Evolutionary conservation across 2,329 filamentous ascomycete species (phyloP).

Genomic region (Scortechinia acanthostroma): DNA sequence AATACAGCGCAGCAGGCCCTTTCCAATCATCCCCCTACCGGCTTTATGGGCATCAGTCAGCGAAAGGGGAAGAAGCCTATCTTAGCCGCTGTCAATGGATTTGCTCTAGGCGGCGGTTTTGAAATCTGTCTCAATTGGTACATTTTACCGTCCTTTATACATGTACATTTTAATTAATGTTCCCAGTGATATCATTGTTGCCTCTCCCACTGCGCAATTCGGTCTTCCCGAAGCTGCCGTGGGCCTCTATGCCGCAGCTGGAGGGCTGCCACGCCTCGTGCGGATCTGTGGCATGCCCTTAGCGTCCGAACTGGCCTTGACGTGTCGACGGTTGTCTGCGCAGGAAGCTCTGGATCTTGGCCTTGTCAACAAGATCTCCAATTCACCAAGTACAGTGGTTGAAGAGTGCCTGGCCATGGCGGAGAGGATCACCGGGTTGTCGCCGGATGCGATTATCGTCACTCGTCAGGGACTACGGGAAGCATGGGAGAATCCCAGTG

Average conservation of each 20-base stretch:
- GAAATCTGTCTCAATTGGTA: conserved; percentile 47
- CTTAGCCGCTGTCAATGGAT: conserved; percentile 51
- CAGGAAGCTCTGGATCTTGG: conserved; percentile 30
- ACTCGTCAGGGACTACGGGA: conserved; percentile 26
- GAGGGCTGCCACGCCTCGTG: conserved; percentile 39
- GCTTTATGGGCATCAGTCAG: conserved; percentile 46
- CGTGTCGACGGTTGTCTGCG: conserved; percentile 33
- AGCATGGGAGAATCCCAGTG: conserved; percentile 27
- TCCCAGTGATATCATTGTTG: conserved; percentile 40
- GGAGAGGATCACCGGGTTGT: conserved; percentile 19
- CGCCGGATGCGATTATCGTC: conserved; percentile 27
- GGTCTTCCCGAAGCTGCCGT: conserved; percentile 43
- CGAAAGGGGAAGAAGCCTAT: conserved; percentile 52
- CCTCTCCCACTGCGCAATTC: conserved; percentile 39
- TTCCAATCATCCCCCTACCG: conserved; percentile 28
- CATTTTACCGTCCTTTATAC: conserved; percentile 8
- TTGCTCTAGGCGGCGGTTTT: conserved; percentile 47
- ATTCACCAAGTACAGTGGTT: conserved; percentile 20
- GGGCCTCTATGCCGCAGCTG: conserved; percentile 43
- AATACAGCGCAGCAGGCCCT: neutral
- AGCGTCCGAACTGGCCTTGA: conserved; percentile 38
- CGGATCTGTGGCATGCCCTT: conserved; percentile 36
- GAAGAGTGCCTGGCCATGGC: conserved; percentile 24
- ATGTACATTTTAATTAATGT: neutral
- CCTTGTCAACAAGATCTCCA: conserved; percentile 27